Evolutionary conservation across 352 stramenopile genomes (phyloP), one percentile per base, ranked within the genome.

Genomic region (Phytophthora constricta): DNA sequence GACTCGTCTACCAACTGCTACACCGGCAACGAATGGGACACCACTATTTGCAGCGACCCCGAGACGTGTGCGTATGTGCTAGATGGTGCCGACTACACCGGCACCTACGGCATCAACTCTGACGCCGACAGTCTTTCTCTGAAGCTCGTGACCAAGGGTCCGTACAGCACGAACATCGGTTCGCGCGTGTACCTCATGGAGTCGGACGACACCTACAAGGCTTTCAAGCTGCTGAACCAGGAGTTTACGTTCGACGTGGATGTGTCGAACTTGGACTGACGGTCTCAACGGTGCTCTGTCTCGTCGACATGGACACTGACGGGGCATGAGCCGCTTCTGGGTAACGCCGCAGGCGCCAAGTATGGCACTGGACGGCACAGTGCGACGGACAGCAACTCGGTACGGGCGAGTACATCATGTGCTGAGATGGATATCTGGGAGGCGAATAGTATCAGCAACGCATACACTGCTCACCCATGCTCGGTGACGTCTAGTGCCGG

Each of bases 251-350:
- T 92, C 5, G 80, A 89, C 27, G 79, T 92, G 7, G 84, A 92
- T 62, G 84, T 86, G 19, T 90, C 81, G 2, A 70, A 86, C 27
- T 67, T 90, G 5, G 75, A 77, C 0, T 92, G 84, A n/a, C n/a
- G 84, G 84, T 8, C 65, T 87, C 47, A 92, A 92, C 53, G 84
- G 84, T 81, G n/a, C 71, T 92, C 16, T 92, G 90, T 69, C 90
- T 92, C 39, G 84, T 92, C 28, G 68, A 89, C 53, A 92, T 92
- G 82, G 77, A 89, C 46, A 65, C 55, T 1, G 83, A 91, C 45
- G 83, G 83, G 51, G 80, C 80, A 34, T 80, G 50, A 39, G n/a
- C 63, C 26, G 73, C 83, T 77, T 45, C 57, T 78, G 17, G 46
- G 31, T 39, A 92, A 92, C 66, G 63, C 62, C 3, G 84, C 84